Evolutionary conservation across 73 alveolate genomes (phyloP).

Genomic region (Breviolum minutum): DNA sequence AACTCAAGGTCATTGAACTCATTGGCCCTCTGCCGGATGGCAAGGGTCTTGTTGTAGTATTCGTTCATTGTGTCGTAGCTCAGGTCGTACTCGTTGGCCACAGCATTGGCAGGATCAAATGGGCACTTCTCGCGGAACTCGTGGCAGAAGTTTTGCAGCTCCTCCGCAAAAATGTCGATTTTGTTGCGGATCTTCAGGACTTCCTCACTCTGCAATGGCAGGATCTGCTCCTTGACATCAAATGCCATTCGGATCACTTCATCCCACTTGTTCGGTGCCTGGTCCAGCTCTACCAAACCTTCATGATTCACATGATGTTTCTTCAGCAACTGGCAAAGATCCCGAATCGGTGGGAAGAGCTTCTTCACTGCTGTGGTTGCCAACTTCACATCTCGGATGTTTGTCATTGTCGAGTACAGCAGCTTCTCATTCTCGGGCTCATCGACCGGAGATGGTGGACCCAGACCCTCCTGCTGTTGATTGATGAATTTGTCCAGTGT

Average conservation of each 20-base stretch:
- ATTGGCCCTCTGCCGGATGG: constrained; percentile 74
- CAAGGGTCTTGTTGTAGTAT: constrained; percentile 88
- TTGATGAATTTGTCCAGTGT: constrained; percentile 66
- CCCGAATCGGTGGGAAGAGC: constrained; percentile 82
- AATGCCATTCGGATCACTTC: constrained; percentile 99
- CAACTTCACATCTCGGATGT: constrained; percentile 98
- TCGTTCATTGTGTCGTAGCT: constrained; percentile 93
- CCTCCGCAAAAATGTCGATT: constrained; percentile 86
- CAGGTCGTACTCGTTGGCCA: constrained; percentile 59
- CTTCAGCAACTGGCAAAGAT: constrained; percentile 69
- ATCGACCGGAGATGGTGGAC: constrained; percentile 79
- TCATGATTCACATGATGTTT: constrained; percentile 91
- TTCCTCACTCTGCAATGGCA: constrained; percentile 98
- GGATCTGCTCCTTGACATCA: constrained; percentile 99
- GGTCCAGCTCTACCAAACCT: constrained; percentile 83
- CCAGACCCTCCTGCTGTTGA: constrained; percentile 66
- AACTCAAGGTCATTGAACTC: constrained; percentile 83
- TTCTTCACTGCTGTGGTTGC: constrained; percentile 81
- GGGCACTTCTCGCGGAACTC: constrained; percentile 93
- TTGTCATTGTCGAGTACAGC: constrained; percentile 98
- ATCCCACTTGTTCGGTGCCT: constrained; percentile 98
- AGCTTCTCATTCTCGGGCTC: constrained; percentile 92
- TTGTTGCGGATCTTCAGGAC: constrained; percentile 92
- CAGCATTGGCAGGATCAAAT: constrained; percentile 48
- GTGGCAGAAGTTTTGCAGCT: constrained; percentile 83